Evolutionary conservation across 495 filamentous ascomycete genomes (phyloP), one percentile per base, ranked within the genome.

Genomic region (Chaetomium tenue): DNA sequence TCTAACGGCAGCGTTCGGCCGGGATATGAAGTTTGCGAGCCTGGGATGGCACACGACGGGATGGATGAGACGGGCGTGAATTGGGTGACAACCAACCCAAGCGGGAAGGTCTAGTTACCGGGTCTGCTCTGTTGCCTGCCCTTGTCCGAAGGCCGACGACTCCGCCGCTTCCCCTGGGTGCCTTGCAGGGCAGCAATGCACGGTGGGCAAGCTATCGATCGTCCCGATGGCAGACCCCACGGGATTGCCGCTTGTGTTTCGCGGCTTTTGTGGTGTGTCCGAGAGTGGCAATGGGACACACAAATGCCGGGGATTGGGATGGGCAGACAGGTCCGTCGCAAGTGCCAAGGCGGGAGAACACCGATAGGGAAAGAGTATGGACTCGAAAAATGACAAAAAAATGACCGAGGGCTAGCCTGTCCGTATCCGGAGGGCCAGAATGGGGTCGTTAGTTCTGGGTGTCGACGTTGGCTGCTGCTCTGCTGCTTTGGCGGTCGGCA

Each of bases 191-290:
- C 58, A 52, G 50, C 30, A 23, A 61, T 51, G 52, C 51, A 66
- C 64, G 33, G 60, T 26, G 52, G 26, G 26, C 23, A 51, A 37
- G 46, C 52, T 61, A 61, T 61, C 58, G 60, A 58, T 55, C 61
- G 65, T 40, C 44, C 42, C 20, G 44, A 56, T 5, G 28, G 40
- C 22, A 59, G 62, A 58, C 62, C 62, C 33, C 62, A 64, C 55
- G 62, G 62, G 46, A 64, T 59, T 58, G 62, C 62, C 55, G 62
- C 46, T 28, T 57, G 30, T 64, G 62, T 64, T 64, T 64, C 62
- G 62, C 62, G 62, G 62, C 62, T 53, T 64, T 53, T 53, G n/a
- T 53, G 52, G 40, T 46, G 37, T 55, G 48, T 61, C 47, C 33
- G 48, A 13, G 60, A 39, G 26, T 47, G 61, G 28, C 42, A 44